A percentile compares a stretch with the other conserved stretches of the same genome.
Conservation (phyloP, 306 rosid genomes). For the Vachellia pachyceras region DNA sequence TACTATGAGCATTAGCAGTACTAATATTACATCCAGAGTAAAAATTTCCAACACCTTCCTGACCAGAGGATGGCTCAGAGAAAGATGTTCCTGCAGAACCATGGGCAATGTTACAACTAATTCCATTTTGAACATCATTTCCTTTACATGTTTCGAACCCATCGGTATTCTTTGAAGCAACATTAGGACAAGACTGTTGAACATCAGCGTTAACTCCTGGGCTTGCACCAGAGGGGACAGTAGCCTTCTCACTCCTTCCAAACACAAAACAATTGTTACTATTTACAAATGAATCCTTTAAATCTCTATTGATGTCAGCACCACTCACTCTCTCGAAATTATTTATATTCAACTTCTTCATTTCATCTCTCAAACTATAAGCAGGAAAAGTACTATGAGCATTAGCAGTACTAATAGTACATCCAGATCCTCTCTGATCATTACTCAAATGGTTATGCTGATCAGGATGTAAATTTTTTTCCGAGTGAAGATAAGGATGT, state of each 20-base stretch:
- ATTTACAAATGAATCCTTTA: conserved; percentile 37
- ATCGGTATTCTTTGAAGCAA: conserved; percentile 36
- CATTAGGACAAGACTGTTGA: conserved; percentile 39
- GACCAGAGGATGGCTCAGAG: conserved; percentile 45
- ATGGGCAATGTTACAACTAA: conserved; percentile 34
- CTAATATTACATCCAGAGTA: conserved; percentile 36
- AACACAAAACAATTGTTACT: conserved; percentile 43
- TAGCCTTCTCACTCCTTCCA: conserved; percentile 42
- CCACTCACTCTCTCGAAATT: conserved; percentile 43
- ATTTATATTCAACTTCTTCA: conserved; percentile 64
- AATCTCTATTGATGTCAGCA: conserved; percentile 28
- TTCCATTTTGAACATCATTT: conserved; percentile 42
- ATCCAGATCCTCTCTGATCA: conserved; percentile 33
- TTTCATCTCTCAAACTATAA: conserved; percentile 60
- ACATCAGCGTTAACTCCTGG: conserved; percentile 37
- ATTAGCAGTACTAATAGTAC: conserved; percentile 32
- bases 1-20: conserved; percentile 25
- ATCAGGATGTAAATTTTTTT: too few species aligned
- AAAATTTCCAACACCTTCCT: conserved; percentile 39
- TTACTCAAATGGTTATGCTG: conserved; percentile 29
- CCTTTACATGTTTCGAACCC: conserved; percentile 36
- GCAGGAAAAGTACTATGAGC: conserved; percentile 34
- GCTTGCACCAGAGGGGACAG: conserved; percentile 34
- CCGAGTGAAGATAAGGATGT: too few species aligned
- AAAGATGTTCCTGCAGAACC: conserved; percentile 46